phyloP scores from a whole-genome alignment of 768 basidiomycete species.

The Podaxis mareebaensis region DNA sequence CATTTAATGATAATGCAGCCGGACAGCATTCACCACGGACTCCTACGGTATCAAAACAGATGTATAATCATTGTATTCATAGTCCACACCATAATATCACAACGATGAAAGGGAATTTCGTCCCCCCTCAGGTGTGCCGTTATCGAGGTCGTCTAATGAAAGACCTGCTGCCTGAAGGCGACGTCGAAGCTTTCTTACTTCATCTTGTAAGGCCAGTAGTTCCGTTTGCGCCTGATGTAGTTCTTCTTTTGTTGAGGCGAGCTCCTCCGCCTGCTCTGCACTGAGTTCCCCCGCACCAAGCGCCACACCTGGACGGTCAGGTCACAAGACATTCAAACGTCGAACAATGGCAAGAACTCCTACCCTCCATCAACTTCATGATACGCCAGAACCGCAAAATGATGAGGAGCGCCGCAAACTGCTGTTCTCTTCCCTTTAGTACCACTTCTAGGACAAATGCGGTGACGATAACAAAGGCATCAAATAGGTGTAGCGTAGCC shows the following conservation, averaged over 20 bases:
- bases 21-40: not conserved
- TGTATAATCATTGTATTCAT: constrained; percentile 5
- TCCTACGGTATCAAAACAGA: constrained; percentile 3
- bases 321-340: not conserved
- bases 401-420: constrained; percentile 70
- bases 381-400: constrained; percentile 80
- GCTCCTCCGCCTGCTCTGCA: constrained; percentile 51
- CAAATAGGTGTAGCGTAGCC: constrained; percentile 70
- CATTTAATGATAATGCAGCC: not conserved
- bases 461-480: constrained; percentile 66
- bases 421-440: constrained; percentile 66
- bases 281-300: constrained; percentile 73
- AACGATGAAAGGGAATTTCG: not conserved
- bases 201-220: constrained; percentile 45
- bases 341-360: not conserved
- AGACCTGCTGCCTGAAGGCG: constrained; percentile 11
- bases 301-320: constrained; percentile 55
- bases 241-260: constrained; percentile 49
- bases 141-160: not conserved
- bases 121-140: not conserved
- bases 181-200: constrained; percentile 26
- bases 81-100: constrained; percentile 7
- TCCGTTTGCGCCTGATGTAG: constrained; percentile 46
- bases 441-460: constrained; percentile 76
- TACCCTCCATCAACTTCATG: constrained; percentile 67